phyloP scores from a whole-genome alignment of 768 basidiomycete genomes.

The Kwoniella sp. region DNA sequence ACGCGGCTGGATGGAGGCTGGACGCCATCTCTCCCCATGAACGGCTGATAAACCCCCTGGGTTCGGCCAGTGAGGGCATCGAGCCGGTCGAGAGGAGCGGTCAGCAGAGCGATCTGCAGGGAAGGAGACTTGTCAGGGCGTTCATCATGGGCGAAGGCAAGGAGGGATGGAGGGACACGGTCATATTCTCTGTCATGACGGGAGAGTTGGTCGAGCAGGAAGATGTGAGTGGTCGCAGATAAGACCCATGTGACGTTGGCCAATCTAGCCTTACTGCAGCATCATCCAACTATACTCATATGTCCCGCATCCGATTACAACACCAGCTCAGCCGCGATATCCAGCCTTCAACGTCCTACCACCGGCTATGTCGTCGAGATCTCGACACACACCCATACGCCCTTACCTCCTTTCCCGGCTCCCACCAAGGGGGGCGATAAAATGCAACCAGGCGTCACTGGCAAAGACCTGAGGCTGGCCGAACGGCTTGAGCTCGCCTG shows the following conservation, averaged over 20 bases:
- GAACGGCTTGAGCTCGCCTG: slow-evolving; percentile 24
- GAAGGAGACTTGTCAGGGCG: slow-evolving; percentile 22
- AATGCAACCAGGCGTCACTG: slow-evolving; percentile 35
- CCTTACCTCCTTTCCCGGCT: slow-evolving; percentile 16
- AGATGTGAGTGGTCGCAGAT: slow-evolving; percentile 24
- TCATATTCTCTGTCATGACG: slow-evolving; percentile 2
- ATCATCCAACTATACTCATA: slow-evolving; percentile 36
- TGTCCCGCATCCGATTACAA: slow-evolving; percentile 27
- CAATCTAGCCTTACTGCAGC: slow-evolving; percentile 11
- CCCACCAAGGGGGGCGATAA: slow-evolving; percentile 9
- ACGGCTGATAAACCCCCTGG: not conserved
- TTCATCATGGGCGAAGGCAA: slow-evolving; percentile 21
- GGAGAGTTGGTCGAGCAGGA: slow-evolving; percentile 20
- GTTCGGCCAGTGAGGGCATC: not conserved
- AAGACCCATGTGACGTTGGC: not conserved
- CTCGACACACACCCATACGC: slow-evolving; percentile 39
- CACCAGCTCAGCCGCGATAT: not conserved
- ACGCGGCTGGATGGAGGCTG: slow-evolving; percentile 36
- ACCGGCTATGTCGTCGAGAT: slow-evolving; percentile 29
- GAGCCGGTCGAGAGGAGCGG: not conserved
- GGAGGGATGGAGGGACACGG: slow-evolving; percentile 25
- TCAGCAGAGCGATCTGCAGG: slow-evolving; percentile 24
- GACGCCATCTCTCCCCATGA: slow-evolving; percentile 8
- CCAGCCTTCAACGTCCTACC: too few species aligned
- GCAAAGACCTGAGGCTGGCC: slow-evolving; percentile 34